Conservation (phyloP, 2,329 filamentous ascomycete genomes). For the Coniochaeta hoffmannii region DNA sequence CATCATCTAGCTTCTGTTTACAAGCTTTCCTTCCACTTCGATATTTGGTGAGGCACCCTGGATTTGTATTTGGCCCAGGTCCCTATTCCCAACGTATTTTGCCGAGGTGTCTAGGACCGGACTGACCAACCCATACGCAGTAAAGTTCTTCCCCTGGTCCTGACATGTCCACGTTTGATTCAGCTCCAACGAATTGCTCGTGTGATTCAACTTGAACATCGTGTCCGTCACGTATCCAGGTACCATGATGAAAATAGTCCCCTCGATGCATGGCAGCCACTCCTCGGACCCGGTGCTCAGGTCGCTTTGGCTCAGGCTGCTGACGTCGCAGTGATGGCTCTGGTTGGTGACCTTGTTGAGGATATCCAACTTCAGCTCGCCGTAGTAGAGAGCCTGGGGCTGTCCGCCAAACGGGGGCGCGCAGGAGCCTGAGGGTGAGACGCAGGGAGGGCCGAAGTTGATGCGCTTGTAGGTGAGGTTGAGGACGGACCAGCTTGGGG, state of each 20-base stretch:
- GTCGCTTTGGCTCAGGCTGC: neutral
- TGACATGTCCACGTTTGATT: neutral
- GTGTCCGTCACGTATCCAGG: neutral
- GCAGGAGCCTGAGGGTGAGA: neutral
- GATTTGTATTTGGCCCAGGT: neutral
- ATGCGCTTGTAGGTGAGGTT: neutral
- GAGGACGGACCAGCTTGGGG: neutral
- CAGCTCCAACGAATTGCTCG: neutral
- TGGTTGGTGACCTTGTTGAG: neutral
- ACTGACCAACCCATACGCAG: neutral
- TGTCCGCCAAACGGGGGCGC: neutral
- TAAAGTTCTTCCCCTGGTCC: neutral
- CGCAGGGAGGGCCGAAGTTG: neutral
- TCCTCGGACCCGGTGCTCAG: neutral
- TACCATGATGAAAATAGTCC: neutral
- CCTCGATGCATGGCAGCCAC: neutral
- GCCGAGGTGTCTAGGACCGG: neutral
- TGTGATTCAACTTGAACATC: neutral
- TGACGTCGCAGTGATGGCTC: neutral
- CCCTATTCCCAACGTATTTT: neutral
- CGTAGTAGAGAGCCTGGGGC: neutral
- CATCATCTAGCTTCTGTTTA: too few species aligned
- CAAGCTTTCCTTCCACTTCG: too few species aligned
- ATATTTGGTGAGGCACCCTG: neutral
- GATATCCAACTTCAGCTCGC: neutral